Percentiles rank a stretch among this genome's conserved stretches.
Evolutionary conservation across 805 yeast genomes (phyloP).

Genomic region (Kuraishia cidri): DNA sequence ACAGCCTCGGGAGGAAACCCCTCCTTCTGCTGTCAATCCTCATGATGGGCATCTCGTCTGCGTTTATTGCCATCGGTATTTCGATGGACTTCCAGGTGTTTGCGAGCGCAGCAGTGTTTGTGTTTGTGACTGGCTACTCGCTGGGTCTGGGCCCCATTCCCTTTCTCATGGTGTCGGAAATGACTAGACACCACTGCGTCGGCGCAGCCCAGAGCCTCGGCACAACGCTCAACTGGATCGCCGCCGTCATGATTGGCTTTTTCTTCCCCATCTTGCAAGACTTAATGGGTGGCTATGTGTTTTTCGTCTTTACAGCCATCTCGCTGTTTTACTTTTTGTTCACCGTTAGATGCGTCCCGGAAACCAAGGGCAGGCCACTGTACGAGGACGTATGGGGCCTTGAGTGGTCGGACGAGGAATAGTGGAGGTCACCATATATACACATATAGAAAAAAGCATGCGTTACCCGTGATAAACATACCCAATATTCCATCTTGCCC

Average conservation of each 20-base stretch:
- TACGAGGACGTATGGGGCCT: slow-evolving; percentile 59
- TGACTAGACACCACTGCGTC: slow-evolving; percentile 61
- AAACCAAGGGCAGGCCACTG: slow-evolving; percentile 47
- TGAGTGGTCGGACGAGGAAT: too few relatives aligned
- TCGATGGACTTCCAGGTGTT: neutral
- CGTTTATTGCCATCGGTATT: slow-evolving; percentile 2
- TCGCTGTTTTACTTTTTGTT: slow-evolving; percentile 38
- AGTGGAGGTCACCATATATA: too few relatives aligned
- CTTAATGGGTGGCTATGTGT: slow-evolving; percentile 61
- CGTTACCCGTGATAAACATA: too few relatives aligned
- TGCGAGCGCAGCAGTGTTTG: slow-evolving; percentile 2
- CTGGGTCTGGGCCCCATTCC: slow-evolving; percentile 88
- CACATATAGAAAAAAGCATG: too few relatives aligned
- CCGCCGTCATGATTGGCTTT: slow-evolving; percentile 68
- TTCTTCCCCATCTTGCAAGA: slow-evolving; percentile 60
- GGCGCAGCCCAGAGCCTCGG: slow-evolving; percentile 85
- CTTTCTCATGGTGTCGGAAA: slow-evolving; percentile 69
- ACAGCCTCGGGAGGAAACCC: slow-evolving; percentile 29
- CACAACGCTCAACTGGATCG: slow-evolving; percentile 75
- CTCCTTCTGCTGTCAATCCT: slow-evolving; percentile 26
- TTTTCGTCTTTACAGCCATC: slow-evolving; percentile 50
- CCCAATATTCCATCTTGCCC: too few relatives aligned
- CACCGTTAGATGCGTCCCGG: slow-evolving; percentile 43
- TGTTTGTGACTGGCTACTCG: slow-evolving; percentile 6
- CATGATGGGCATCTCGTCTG: slow-evolving; percentile 14